These are phyloP conservation scores for Fusarium clavum DNA, from an alignment of 2,329 filamentous ascomycete genomes.

Conservation along the genomic window DNA sequence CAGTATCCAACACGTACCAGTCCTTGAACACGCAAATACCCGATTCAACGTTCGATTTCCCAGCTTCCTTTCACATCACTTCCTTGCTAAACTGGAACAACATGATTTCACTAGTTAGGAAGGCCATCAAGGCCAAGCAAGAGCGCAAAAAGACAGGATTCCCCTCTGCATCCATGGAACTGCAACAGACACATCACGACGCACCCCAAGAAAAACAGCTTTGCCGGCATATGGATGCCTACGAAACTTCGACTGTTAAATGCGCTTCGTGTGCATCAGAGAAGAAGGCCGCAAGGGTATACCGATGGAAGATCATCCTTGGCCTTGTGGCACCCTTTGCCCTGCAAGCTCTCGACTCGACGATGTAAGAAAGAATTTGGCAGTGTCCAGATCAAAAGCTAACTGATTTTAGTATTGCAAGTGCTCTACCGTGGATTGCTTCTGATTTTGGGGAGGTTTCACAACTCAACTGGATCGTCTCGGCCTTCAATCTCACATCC, in stretches of 20 bases:
- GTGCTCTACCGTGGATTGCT: slow-evolving; percentile 65
- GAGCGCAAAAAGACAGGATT: slow-evolving; percentile 10
- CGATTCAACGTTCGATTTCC: not conserved
- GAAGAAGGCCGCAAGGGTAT: slow-evolving; percentile 49
- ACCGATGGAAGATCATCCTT: slow-evolving; percentile 69
- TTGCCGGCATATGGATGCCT: slow-evolving; percentile 40
- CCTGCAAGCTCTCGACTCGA: slow-evolving; percentile 72
- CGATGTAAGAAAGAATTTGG: slow-evolving; percentile 58
- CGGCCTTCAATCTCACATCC: slow-evolving; percentile 74
- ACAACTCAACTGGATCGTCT: slow-evolving; percentile 76
- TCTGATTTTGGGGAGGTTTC: slow-evolving; percentile 70
- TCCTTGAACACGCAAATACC: not conserved
- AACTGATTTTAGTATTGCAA: slow-evolving; percentile 48
- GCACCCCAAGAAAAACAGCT: slow-evolving; percentile 11
- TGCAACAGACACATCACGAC: slow-evolving; percentile 7
- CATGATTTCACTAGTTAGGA: slow-evolving; percentile 33
- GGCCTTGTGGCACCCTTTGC: slow-evolving; percentile 71
- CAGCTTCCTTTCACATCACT: not conserved
- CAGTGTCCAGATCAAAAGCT: not conserved
- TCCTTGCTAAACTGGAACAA: not conserved
- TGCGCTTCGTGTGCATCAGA: slow-evolving; percentile 52
- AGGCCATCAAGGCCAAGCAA: slow-evolving; percentile 20
- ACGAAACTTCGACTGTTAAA: slow-evolving; percentile 19
- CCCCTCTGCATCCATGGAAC: not conserved
- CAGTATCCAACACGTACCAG: not conserved